Evolutionary conservation across 2,329 filamentous ascomycete genomes (phyloP).

Genomic region (Neopestalotiopsis sp.): DNA sequence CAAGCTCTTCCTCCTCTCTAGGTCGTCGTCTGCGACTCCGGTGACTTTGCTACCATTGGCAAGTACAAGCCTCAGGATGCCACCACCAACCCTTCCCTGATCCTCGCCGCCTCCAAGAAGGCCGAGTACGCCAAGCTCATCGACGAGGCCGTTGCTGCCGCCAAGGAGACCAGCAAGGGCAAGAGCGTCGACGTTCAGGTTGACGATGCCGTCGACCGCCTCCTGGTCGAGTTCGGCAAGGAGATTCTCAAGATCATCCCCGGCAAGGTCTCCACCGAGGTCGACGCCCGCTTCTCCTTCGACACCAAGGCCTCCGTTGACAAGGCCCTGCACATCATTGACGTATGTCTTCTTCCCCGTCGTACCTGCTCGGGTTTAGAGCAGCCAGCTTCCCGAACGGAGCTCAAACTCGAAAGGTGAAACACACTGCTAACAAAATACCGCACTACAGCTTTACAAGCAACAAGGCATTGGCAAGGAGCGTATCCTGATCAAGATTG

Average conservation of each 20-base stretch:
- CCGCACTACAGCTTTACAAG: constrained; percentile 79
- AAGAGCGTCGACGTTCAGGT: constrained; percentile 78
- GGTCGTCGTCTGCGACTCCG: constrained; percentile 97
- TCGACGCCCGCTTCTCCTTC: constrained; percentile 95
- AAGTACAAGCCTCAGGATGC: constrained; percentile 99
- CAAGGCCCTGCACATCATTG: constrained; percentile 97
- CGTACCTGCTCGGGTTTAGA: constrained; percentile 10
- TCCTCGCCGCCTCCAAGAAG: constrained; percentile 98
- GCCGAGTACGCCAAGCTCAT: constrained; percentile 92
- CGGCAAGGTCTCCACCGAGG: constrained; percentile 98
- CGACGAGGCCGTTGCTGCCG: constrained; percentile 82
- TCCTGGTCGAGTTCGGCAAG: constrained; percentile 97
- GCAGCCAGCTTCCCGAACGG: background rate
- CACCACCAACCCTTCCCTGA: constrained; percentile 98
- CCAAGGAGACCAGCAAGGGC: constrained; percentile 75
- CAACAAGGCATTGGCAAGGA: constrained; percentile 89
- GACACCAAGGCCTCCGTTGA: constrained; percentile 89
- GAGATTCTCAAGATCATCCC: constrained; percentile 97
- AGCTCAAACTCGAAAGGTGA: no score
- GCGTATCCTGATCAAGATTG: constrained; percentile 97
- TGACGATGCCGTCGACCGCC: constrained; percentile 87
- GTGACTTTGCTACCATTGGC: constrained; percentile 87
- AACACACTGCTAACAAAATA: constrained; percentile 17
- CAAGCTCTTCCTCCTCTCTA: constrained; percentile 40
- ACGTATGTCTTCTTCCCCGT: constrained; percentile 61